phyloP scores from a whole-genome alignment of 2,329 filamentous ascomycete species.

The Neonectria hederae region DNA sequence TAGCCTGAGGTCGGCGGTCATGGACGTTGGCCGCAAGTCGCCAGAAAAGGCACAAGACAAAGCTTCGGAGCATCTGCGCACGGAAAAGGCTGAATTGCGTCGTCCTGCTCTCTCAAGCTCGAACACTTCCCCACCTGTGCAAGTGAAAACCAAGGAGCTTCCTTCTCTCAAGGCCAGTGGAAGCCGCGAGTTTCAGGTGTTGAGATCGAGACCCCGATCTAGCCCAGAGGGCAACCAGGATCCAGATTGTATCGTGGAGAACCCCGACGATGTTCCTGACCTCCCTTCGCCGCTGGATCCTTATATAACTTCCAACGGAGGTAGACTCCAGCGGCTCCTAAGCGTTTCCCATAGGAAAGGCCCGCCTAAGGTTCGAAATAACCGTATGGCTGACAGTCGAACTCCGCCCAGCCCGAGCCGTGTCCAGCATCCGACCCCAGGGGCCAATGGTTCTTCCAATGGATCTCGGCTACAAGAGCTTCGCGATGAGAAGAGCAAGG shows the following conservation, averaged over 20 bases:
- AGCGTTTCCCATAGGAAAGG: slow-evolving; percentile 33
- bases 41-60: slow-evolving; percentile 22
- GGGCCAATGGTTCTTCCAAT: slow-evolving; percentile 38
- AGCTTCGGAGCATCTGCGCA: not conserved
- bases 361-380: slow-evolving; percentile 28
- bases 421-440: not conserved
- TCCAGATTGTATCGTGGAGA: not conserved
- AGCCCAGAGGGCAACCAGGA: slow-evolving; percentile 10
- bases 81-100: not conserved
- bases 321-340: slow-evolving; percentile 32
- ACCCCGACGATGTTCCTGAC: not conserved
- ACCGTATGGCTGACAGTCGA: slow-evolving; percentile 18
- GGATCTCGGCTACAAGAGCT: slow-evolving; percentile 50
- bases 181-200: slow-evolving; percentile 31
- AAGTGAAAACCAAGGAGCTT: slow-evolving; percentile 4
- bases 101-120: not conserved
- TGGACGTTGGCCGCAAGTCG: slow-evolving; percentile 33
- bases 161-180: slow-evolving; percentile 32
- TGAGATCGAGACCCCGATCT: slow-evolving; percentile 17
- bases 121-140: not conserved
- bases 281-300: not conserved
- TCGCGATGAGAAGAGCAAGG: slow-evolving; percentile 54
- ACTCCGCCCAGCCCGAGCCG: slow-evolving; percentile 45
- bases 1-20: slow-evolving; percentile 40
- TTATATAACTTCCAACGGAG: slow-evolving; percentile 6